Evolutionary conservation across 169 alveolate genomes (phyloP).

Genomic region (Eimeria praecox): DNA sequence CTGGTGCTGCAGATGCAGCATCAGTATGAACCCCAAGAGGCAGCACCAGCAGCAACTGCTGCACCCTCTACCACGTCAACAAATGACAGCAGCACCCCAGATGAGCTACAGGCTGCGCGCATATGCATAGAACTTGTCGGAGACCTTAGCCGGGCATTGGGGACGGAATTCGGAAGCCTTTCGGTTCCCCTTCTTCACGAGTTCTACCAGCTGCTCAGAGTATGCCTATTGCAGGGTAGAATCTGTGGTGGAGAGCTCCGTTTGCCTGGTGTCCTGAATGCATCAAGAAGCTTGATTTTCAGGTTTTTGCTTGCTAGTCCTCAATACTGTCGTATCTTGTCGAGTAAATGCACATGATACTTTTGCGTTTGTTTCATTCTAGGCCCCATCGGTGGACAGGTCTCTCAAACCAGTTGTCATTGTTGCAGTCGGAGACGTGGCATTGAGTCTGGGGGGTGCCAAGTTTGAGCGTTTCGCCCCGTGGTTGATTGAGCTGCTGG

Average conservation of each 20-base stretch:
- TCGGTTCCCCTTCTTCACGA: conserved; percentile 61
- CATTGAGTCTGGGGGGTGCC: conserved; percentile 92
- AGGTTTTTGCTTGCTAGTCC: not conserved
- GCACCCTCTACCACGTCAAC: not conserved
- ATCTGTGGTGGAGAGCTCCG: not conserved
- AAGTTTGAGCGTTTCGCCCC: conserved; percentile 88
- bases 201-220: conserved; percentile 78
- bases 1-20: conserved; percentile 65
- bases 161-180: conserved; percentile 85
- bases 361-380: conserved; percentile 43
- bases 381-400: conserved; percentile 90
- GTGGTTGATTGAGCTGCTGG: conserved; percentile 89
- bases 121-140: conserved; percentile 91
- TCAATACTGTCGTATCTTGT: not conserved
- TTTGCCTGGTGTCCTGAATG: not conserved
- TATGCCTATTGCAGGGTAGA: not conserved
- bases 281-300: not conserved
- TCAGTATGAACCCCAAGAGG: conserved; percentile 61
- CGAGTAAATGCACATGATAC: not conserved
- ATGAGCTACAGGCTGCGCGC: conserved; percentile 83
- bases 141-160: conserved; percentile 90
- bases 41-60: conserved; percentile 74
- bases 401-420: conserved; percentile 92
- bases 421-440: conserved; percentile 94
- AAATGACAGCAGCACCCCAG: conserved; percentile 72